Evolutionary conservation across 371 early-diverging fungal species (phyloP).

Genomic region (Rhizopus delemar): DNA sequence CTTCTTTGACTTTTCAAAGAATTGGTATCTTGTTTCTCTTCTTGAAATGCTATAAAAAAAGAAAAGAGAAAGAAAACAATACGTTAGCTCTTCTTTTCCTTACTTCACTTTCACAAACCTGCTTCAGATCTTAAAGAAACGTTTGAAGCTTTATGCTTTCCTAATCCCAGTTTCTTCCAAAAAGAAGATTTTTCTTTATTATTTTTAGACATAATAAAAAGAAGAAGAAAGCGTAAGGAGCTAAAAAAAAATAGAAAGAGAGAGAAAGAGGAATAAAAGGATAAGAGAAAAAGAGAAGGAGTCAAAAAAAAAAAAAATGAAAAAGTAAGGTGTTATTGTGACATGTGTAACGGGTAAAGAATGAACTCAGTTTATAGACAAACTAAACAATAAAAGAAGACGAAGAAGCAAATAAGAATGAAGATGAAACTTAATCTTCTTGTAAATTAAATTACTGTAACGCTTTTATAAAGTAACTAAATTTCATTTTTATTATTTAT

Average conservation of each 20-base stretch:
- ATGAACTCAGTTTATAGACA: background rate
- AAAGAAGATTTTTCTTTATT: conserved; percentile 17
- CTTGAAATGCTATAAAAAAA: background rate
- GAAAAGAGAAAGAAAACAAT: background rate
- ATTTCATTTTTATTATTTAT: no score
- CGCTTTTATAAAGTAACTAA: no score
- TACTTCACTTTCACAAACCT: background rate
- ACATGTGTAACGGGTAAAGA: background rate
- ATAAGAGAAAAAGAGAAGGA: background rate
- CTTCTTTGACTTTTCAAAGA: background rate
- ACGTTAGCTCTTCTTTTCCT: background rate
- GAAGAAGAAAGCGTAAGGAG: background rate
- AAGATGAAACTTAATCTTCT: no score
- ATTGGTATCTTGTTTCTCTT: background rate
- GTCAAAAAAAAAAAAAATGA: background rate
- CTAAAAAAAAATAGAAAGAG: conserved; percentile 1
- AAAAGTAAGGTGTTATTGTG: background rate
- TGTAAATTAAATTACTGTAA: no score
- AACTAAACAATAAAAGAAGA: no score
- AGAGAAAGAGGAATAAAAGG: background rate
- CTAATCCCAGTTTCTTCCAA: conserved; percentile 23
- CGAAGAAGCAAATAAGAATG: no score
- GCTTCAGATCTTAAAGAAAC: background rate
- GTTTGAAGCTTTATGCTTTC: conserved; percentile 18
- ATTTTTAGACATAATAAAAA: conserved; percentile 3